Conservation (phyloP, 164 flowering plant species). For the Magnolia officinalis region DNA sequence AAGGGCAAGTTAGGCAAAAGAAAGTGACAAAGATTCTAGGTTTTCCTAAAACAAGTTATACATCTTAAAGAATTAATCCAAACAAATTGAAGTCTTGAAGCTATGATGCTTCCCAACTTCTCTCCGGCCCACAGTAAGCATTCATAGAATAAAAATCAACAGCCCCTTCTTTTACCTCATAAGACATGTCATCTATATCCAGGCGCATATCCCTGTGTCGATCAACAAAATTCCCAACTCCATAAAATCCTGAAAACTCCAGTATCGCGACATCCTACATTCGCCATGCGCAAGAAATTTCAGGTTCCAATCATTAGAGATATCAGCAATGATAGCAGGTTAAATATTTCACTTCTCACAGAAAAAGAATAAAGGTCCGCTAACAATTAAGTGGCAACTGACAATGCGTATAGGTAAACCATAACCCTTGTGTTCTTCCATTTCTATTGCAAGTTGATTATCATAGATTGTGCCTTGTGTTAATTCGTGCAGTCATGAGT, state of each 20-base stretch:
- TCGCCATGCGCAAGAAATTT: slow-evolving; percentile 3
- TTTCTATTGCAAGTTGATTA: neutral
- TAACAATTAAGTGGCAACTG: neutral
- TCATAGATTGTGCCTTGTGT: neutral
- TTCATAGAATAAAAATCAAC: neutral
- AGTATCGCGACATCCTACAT: slow-evolving; percentile 67
- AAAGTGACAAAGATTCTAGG: neutral
- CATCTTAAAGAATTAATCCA: neutral
- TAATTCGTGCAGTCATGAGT: neutral
- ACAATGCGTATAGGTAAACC: too few species aligned
- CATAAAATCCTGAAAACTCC: slow-evolving; percentile 51
- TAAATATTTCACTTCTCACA: neutral
- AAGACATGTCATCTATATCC: slow-evolving; percentile 94
- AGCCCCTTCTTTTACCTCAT: slow-evolving; percentile 54
- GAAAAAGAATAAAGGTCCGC: too few species aligned
- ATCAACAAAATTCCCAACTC: slow-evolving; percentile 42
- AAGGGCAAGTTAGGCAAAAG: neutral
- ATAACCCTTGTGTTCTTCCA: neutral
- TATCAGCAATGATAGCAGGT: neutral
- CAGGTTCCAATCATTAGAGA: neutral
- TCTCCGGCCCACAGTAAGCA: neutral
- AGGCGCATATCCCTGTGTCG: slow-evolving; percentile 82
- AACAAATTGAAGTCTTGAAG: neutral
- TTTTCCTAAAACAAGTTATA: too few species aligned
- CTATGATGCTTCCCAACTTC: neutral